Base-by-base conservation (phyloP, 202 grass and related monocot genomes). In the Carex sylvatica region DNA sequence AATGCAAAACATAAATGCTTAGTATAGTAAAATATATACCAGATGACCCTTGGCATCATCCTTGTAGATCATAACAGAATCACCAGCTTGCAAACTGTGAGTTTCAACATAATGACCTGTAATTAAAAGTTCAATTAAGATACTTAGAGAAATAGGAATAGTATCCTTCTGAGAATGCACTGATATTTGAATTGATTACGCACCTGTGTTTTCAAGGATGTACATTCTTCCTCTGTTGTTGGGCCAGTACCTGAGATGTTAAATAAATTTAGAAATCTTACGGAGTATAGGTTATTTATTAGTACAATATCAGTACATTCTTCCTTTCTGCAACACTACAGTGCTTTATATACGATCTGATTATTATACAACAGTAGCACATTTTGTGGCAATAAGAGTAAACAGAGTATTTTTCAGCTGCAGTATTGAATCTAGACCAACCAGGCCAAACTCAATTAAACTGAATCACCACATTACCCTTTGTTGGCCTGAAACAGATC, bases 181-280 rank as follows among this genome's bases (percentile, higher is more conserved):
- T 0, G 56, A 56, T 9, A 36, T 28, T 36, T 58, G 1, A 58
- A 58, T 28, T 36, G 52, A 74, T 28, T 58, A 33, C 7, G 88
- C 60, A 90, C 96, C 93, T 7, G 96, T 93, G 86, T 96, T 99
- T 85, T 96, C 96, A 74, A 99, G 93, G 74, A 99, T 86, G 83
- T 99, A 99, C 96, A 99, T 99, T 85, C 93, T 99, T 85, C 96
- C 94, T 78, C 89, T 95, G 74, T 99, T 99, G 69, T 99, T 99
- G 9, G 93, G 93, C 96, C 93, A 99, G 81, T 92, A 99, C 73
- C 96, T 99, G 84, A 64, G 18, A 84, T 24, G 61, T 65, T 30
- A 78, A 24, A 67, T 52, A 9, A 83, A 54, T 74, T 60, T 23
- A 30, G 85, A 61, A 69, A 51, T 84, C 23, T 85, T 46, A 91